Conservation (phyloP, 371 early-diverging fungal genomes). For the Rhizopus stolonifer region DNA sequence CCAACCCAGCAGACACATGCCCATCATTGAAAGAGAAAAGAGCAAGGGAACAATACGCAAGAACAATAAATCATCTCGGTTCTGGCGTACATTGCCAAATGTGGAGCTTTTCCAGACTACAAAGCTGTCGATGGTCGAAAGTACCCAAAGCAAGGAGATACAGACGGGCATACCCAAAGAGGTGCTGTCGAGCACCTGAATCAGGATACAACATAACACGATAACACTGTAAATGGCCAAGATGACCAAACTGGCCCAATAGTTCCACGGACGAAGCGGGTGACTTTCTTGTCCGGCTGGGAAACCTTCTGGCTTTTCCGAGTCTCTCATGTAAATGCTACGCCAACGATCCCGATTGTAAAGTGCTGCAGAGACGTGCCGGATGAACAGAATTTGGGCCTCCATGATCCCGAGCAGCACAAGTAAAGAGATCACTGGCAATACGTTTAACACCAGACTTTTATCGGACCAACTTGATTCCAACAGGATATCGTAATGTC, state of each 20-base stretch:
- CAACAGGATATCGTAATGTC: neutral
- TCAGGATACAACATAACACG: conserved; percentile 4
- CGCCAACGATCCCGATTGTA: conserved; percentile 26
- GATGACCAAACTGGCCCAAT: conserved; percentile 13
- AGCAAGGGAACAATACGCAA: conserved; percentile 21
- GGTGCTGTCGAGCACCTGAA: neutral
- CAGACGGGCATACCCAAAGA: conserved; percentile 15
- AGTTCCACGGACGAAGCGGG: conserved; percentile 17
- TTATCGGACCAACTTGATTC: conserved; percentile 7
- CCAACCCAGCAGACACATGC: conserved; percentile 28
- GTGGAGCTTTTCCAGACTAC: conserved; percentile 10
- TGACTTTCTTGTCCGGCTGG: conserved; percentile 1
- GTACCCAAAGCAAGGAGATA: conserved; percentile 2
- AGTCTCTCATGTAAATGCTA: conserved; percentile 23
- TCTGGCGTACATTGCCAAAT: conserved; percentile 17
- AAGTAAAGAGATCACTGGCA: conserved; percentile 16
- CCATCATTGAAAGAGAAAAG: conserved; percentile 19
- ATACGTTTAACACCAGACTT: conserved; percentile 11
- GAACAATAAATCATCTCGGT: conserved; percentile 22
- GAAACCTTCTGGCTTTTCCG: conserved; percentile 17
- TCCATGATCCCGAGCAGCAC: conserved; percentile 25
- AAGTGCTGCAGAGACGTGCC: conserved; percentile 22
- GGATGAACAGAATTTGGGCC: conserved; percentile 23
- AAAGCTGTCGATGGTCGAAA: conserved; percentile 5
- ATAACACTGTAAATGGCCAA: conserved; percentile 8